Conservation (phyloP, 2,329 filamentous ascomycete species). For the Ploettnerulaceae sp. region DNA sequence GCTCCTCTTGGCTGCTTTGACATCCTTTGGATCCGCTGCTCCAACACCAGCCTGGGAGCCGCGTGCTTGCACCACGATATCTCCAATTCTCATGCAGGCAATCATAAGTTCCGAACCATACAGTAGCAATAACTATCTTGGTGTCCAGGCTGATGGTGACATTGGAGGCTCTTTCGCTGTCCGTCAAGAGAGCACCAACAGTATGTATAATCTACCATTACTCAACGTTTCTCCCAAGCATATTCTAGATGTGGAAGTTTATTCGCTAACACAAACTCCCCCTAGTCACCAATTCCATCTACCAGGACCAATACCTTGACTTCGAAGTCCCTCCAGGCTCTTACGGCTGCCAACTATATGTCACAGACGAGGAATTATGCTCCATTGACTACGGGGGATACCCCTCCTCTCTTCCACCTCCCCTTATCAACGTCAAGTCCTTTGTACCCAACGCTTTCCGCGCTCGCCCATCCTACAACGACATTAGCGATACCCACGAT, state of each 20-base stretch:
- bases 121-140: neutral
- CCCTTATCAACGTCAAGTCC: slow-evolving; percentile 4
- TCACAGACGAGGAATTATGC: slow-evolving; percentile 7
- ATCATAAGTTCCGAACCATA: slow-evolving; percentile 9
- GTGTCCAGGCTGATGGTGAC: neutral
- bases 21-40: neutral
- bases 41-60: slow-evolving; percentile 6
- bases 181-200: slow-evolving; percentile 3
- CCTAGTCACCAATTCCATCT: slow-evolving; percentile 3
- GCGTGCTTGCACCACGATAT: slow-evolving; percentile 14
- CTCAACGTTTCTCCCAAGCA: too few relatives aligned
- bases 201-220: neutral
- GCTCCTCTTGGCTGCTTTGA: slow-evolving; percentile 6
- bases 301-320: slow-evolving; percentile 13
- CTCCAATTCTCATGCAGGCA: slow-evolving; percentile 5
- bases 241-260: too few relatives aligned
- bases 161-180: neutral
- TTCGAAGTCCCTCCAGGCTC: slow-evolving; percentile 12
- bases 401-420: too few relatives aligned
- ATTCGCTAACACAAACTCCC: too few relatives aligned
- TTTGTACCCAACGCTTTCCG: slow-evolving; percentile 6
- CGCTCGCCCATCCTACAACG: slow-evolving; percentile 1
- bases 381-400: neutral
- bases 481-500: slow-evolving; percentile 1
- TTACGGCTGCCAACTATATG: slow-evolving; percentile 13